Evolutionary conservation across 164 flowering plant species (phyloP), one percentile per base, ranked within the genome.

Genomic region (Nelumbo lutea): DNA sequence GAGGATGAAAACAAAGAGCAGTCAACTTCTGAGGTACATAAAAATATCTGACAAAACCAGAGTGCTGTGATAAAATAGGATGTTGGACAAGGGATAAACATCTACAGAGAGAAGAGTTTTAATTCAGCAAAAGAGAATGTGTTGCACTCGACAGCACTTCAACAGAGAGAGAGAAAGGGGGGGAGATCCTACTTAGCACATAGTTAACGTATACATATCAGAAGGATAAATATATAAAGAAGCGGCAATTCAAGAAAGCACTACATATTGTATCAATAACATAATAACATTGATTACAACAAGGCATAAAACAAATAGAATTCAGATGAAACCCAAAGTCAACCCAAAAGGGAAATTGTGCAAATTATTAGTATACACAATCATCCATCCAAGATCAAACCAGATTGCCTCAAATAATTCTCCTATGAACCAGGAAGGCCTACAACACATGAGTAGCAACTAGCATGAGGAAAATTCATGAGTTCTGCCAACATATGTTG

Each of bases 1-100:
- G 55, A 79, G 73, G 6, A 59, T 4, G 6, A 59, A 56, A 9
- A 60, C 46, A 69, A 3, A 61, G 9, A 44, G 11, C 42, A 62
- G n/a, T 41, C 44, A 47, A 59, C 51, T 50, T 44, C n/a, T 39
- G 5, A 66, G 42, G 50, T 55, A 55, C 14, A 47, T 8, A 14
- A 40, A 40, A 6, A 65, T 52, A 5, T 42, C 41, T 43, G 41
- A 42, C n/a, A 57, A 48, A 38, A 43, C 61, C 47, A 66, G 61
- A 66, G 55, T n/a, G 48, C 42, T 55, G 3, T 13, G 4, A 15
- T 52, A 4, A 66, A 14, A 11, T 0, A 7, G 1, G 4, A 46
- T 46, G 48, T 46, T 4, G 7, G 7, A 46, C 48, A 46, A 46
- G 1, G 4, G 4, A 46, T 7, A 46, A 46, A 46, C 27, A 27